phyloP scores from a whole-genome alignment of 345 rosid genomes.

The Eucalyptus curtisii region DNA sequence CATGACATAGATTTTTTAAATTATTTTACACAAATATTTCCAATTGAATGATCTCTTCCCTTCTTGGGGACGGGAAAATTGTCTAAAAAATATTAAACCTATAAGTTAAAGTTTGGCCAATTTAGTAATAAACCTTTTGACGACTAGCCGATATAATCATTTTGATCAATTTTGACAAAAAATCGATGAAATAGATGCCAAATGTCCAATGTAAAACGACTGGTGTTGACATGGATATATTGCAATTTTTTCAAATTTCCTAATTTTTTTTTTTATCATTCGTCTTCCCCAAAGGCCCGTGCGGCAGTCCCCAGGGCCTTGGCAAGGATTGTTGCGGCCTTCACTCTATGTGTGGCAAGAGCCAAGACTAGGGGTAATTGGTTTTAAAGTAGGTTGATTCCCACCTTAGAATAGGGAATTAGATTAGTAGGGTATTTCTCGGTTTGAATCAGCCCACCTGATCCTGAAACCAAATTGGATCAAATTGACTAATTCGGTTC shows the following conservation, averaged over 20 bases:
- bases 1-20: not conserved
- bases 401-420: not conserved
- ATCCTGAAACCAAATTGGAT: too few species aligned
- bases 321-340: not conserved
- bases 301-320: fast-evolving
- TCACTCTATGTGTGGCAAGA: not conserved
- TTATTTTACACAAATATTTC: not conserved
- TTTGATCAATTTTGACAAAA: not conserved
- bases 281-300: not conserved
- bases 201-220: fast-evolving
- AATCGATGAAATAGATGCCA: fast-evolving
- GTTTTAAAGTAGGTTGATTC: not conserved
- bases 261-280: not conserved
- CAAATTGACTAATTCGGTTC: too few species aligned
- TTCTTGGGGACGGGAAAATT: not conserved
- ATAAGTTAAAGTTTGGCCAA: not conserved
- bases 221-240: fast-evolving
- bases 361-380: not conserved
- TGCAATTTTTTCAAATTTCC: not conserved
- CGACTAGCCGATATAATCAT: fast-evolving
- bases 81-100: not conserved
- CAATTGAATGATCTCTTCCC: not conserved
- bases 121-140: not conserved
- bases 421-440: too few species aligned
- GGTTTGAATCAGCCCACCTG: too few species aligned